A percentile compares a stretch with the other conserved stretches of the same genome.
Evolutionary conservation across 2,329 filamentous ascomycete genomes (phyloP).

Genomic region (Ophiocordyceps camponoti-leonardi): DNA sequence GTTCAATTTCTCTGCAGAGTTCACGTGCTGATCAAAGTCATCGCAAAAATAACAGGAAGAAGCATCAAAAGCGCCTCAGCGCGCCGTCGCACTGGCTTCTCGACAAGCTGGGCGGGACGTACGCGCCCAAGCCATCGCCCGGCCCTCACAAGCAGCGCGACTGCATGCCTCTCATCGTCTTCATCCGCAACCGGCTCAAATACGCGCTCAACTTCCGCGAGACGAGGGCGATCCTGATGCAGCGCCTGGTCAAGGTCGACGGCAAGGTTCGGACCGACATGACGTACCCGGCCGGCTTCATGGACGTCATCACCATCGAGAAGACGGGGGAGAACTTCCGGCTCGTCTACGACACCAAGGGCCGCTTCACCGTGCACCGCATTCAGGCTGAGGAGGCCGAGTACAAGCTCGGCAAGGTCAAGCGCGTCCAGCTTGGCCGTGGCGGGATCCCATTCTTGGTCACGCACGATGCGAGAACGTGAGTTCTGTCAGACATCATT

Average conservation of each 20-base stretch:
- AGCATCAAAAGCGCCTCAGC: constrained; percentile 99
- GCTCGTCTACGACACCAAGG: constrained; percentile 99
- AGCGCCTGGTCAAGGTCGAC: constrained; percentile 99
- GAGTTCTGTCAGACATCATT: constrained; percentile 96
- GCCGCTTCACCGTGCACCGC: constrained; percentile 98
- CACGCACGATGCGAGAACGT: constrained; percentile 99
- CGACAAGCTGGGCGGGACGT: constrained; percentile 95
- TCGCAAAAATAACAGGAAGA: constrained; percentile 61
- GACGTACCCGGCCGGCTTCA: constrained; percentile 96
- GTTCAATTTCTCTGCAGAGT: background rate
- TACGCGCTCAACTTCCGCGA: constrained; percentile 98
- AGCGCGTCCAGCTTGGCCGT: constrained; percentile 97
- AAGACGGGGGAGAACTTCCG: constrained; percentile 99
- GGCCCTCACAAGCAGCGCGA: constrained; percentile 99
- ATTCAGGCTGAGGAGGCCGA: constrained; percentile 97
- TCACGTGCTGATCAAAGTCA: background rate
- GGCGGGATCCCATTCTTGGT: constrained; percentile 99
- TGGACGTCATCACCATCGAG: constrained; percentile 98
- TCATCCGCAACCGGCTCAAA: constrained; percentile 94
- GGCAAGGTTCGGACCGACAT: constrained; percentile 98
- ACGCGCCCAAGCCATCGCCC: constrained; percentile 50
- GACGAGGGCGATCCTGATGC: constrained; percentile 95
- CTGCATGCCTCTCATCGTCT: constrained; percentile 97
- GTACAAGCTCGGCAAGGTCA: constrained; percentile 99
- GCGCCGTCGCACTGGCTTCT: constrained; percentile 99